A percentile compares a stretch with the other conserved stretches of the same genome.
Evolutionary conservation across 2,329 filamentous ascomycete genomes (phyloP).

Genomic region (Fusarium secorum): DNA sequence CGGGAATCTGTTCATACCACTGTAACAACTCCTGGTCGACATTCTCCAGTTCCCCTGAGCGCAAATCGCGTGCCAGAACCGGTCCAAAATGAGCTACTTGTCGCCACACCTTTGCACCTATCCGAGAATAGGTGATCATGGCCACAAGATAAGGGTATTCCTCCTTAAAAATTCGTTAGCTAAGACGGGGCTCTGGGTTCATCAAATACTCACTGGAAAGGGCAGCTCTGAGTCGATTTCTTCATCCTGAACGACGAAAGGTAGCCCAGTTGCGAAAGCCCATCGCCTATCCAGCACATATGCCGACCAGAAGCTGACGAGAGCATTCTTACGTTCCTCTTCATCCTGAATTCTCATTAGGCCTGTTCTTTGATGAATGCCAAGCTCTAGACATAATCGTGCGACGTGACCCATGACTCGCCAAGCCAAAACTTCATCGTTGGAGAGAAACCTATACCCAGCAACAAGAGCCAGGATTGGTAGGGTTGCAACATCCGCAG

Average conservation of each 20-base stretch:
- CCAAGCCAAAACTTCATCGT: constrained; percentile 88
- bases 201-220: constrained; percentile 69
- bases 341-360: constrained; percentile 74
- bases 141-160: constrained; percentile 75
- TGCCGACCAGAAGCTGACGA: constrained; percentile 84
- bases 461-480: constrained; percentile 62
- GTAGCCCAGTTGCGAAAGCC: constrained; percentile 89
- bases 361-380: constrained; percentile 81
- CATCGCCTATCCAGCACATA: constrained; percentile 87
- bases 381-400: constrained; percentile 80
- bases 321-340: constrained; percentile 70
- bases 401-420: constrained; percentile 84
- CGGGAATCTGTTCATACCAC: constrained; percentile 83
- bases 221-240: constrained; percentile 84
- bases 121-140: constrained; percentile 85
- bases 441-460: constrained; percentile 82
- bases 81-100: constrained; percentile 75
- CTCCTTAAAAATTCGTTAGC: constrained; percentile 48
- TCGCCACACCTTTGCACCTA: constrained; percentile 87
- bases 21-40: constrained; percentile 85
- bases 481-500: constrained; percentile 56
- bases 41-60: constrained; percentile 77
- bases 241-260: constrained; percentile 83
- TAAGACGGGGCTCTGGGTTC: background rate
- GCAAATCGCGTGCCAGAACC: constrained; percentile 67